Evolutionary conservation across 1,284 basidiomycete genomes (phyloP), one percentile per base, ranked within the genome.

Genomic region (Cutaneotrichosporon sp.): DNA sequence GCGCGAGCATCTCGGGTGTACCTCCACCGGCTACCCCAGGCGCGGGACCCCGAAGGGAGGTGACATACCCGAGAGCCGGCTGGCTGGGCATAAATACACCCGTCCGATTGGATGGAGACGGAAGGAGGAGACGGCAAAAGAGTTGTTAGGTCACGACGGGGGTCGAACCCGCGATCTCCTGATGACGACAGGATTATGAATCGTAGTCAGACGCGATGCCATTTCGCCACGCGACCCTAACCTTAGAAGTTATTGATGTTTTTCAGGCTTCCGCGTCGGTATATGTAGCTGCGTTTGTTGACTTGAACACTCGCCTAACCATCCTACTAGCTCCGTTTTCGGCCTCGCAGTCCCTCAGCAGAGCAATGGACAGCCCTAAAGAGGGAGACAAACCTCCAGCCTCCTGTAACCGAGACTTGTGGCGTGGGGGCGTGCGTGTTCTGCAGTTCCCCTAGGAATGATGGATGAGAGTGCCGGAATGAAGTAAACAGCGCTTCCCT

Each of bases 221-320:
- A 42, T 42, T 42, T 42, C 38, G 38, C 38, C 38, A 42, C 38
- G 38, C 38, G 38, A 42, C 38, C 38, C 38, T 42, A 42, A 42
- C 38, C n/a, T 4, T 4, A 36, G 34, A 13, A 36, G 38, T 42
- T 20, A 9, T 42, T 42, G 18, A 42, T 42, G 9, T 42, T 42
- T 2, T 6, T 4, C 2, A 3, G 18, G 2, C n/a, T n/a, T 7
- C 8, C 18, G 5, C 38, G 3, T 9, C 38, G 10, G 2, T 42
- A 42, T 42, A 42, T 42, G 18, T 42, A 42, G 16, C 18, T n/a
- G n/a, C n/a, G n/a, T n/a, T n/a, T n/a, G n/a, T n/a, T n/a, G n/a
- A n/a, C n/a, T n/a, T n/a, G n/a, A n/a, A n/a, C n/a, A n/a, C n/a
- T n/a, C n/a, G n/a, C n/a, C n/a, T n/a, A n/a, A n/a, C n/a, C n/a